Evolutionary conservation across 73 alveolate genomes (phyloP), one percentile per base, ranked within the genome.

Genomic region (Symbiodinium natans): DNA sequence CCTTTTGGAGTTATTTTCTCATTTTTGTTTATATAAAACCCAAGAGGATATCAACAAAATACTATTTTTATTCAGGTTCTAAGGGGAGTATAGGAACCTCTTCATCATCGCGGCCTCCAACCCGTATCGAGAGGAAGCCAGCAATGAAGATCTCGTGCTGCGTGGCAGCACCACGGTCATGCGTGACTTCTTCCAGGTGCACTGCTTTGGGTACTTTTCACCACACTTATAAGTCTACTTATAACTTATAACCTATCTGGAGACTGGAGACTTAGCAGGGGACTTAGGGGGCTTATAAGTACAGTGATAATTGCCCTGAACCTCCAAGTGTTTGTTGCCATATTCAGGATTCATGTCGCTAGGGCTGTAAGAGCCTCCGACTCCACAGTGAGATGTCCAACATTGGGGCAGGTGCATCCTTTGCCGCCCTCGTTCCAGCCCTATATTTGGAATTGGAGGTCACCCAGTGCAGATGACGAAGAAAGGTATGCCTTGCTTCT

Each of bases 121-220:
- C 59, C 94, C 94, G 38, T 86, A 86, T 33, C 82, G 94, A 27
- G 94, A 86, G 39, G 94, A 86, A 68, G 84, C 73, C 40, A 86
- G 41, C 27, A 39, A 42, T 11, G 94, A 86, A 86, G 94, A 86
- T 56, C 83, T 46, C 10, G 94, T 86, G 63, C 46, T 86, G 41
- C 84, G 94, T 0, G 94, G 94, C 15, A 86, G 82, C 83, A 36
- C 21, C 29, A 86, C 94, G 54, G 94, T 86, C 63, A 86, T 86
- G 94, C 83, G 94, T 23, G 94, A 86, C 83, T 86, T 86, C 94
- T 86, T 86, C 73, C 94, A 86, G 94, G 94, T 52, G 41, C 68
- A 52, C 13, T 27, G 68, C 23, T 52, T 21, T 52, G 29, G 1
- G 68, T 52, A 52, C 27, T 7, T 52, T 7, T 52, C 27, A 52